These are phyloP conservation scores for Microthlaspi erraticum DNA, from an alignment of 345 rosid species.

Conservation along the genomic window DNA sequence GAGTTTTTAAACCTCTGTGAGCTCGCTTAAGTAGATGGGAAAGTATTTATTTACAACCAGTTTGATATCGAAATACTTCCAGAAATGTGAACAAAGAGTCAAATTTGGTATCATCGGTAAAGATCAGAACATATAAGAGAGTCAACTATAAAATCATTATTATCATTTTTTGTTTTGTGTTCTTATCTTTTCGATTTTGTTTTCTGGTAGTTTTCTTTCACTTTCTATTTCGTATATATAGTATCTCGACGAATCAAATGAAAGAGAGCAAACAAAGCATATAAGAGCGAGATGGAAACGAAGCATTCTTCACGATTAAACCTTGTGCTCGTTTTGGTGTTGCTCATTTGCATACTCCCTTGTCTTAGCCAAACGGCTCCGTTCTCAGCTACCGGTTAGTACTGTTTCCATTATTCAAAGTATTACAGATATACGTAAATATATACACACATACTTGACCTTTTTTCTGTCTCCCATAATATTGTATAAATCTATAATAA, in stretches of 20 bases:
- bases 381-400: slow-evolving; percentile 21
- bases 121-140: too few species aligned
- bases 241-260: background rate
- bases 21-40: too few species aligned
- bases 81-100: too few species aligned
- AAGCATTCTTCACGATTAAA: background rate
- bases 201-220: background rate
- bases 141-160: too few species aligned
- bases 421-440: background rate
- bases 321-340: background rate
- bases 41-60: too few species aligned
- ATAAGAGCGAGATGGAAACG: background rate
- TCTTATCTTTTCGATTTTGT: background rate
- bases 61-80: too few species aligned
- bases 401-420: background rate
- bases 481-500: background rate
- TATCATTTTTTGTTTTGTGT: background rate
- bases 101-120: too few species aligned
- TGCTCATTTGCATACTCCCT: background rate
- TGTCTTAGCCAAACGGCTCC: slow-evolving; percentile 2
- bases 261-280: background rate
- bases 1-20: too few species aligned
- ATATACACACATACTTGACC: background rate
- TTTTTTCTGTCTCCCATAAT: background rate
- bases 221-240: background rate